Base-by-base conservation (phyloP, 2,329 filamentous ascomycete genomes). In the Colletotrichum tropicicola region DNA sequence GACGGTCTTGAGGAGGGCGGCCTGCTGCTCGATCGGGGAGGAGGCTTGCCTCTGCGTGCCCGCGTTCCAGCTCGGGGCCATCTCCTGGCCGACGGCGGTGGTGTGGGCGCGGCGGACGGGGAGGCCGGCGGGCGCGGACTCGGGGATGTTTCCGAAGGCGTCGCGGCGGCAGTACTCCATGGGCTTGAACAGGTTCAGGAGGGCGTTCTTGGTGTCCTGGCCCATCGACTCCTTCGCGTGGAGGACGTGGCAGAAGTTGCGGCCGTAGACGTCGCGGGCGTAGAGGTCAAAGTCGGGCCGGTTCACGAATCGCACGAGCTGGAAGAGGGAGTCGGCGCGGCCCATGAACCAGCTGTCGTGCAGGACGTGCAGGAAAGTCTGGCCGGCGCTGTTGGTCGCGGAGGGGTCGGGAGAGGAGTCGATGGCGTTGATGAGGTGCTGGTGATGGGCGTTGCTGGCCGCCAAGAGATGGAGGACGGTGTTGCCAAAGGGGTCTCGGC, bases 201-300 rank as follows among this genome's bases (percentile, higher is more conserved):
- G 65, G n/a, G 71, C 69, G 3, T 74, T 72, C 25, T 74, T 74
- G 13, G 71, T 72, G 45, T 72, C 72, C 3, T 60, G 58, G 44
- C 73, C 71, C 23, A 68, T 67, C 0, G 59, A 21, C 6, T 55
- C 52, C n/a, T 65, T 68, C 4, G 74, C 72, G 19, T 71, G 62
- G 0, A 84, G 72, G 4, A 80, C 72, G 68, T 88, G 86, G 28
- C 86, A 85, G 45, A 84, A 78, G 5, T 78, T 86, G 39, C 86
- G 83, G 1, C 85, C 85, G 66, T 85, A 87, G 37, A 78, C 71
- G 66, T 88, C 86, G 13, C 74, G 73, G 2, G 72, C 69, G 19
- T 75, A 74, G 27, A 84, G 54, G 53, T 76, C 69, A 21, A 80
- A 73, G 35, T 70, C 28, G 8, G 70, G 68, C 2, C 45, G 30